Conservation (phyloP, 768 basidiomycete genomes). For the Lactifluus pinguis region DNA sequence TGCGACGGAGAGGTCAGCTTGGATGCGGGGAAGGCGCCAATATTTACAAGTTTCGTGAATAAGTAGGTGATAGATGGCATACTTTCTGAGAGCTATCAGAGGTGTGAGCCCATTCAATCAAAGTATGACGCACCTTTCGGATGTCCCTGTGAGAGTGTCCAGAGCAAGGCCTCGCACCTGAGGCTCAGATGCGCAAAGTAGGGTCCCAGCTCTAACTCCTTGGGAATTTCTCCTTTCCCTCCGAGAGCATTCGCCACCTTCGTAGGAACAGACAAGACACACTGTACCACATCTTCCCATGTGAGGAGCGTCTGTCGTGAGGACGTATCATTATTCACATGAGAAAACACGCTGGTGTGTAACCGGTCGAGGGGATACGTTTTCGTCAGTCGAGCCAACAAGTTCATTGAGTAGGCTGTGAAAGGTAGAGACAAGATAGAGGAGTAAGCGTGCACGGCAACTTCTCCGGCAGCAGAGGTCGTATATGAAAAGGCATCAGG, state of each 20-base stretch:
- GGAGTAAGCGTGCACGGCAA: constrained; percentile 54
- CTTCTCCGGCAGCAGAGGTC: constrained; percentile 39
- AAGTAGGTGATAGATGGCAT: constrained; percentile 42
- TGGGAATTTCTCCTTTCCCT: constrained; percentile 34
- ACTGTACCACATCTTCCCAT: constrained; percentile 76
- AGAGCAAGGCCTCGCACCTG: constrained; percentile 45
- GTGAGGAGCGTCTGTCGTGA: constrained; percentile 26
- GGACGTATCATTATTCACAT: constrained; percentile 13
- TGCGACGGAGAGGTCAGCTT: constrained; percentile 47
- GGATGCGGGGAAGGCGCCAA: constrained; percentile 54
- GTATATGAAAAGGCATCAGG: constrained; percentile 53
- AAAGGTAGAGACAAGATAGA: constrained; percentile 48
- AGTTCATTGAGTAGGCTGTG: constrained; percentile 38
- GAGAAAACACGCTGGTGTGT: constrained; percentile 41
- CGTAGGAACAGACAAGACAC: constrained; percentile 56
- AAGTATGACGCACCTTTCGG: constrained; percentile 34
- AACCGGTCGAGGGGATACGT: constrained; percentile 66
- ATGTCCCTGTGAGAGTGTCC: constrained; percentile 31
- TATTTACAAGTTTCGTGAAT: constrained; percentile 54
- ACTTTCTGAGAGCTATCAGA: constrained; percentile 11
- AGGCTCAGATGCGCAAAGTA: constrained; percentile 48
- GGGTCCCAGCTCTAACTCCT: constrained; percentile 41
- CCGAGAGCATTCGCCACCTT: constrained; percentile 68
- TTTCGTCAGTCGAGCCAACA: constrained; percentile 46
- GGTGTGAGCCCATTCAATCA: not conserved